Evolutionary conservation across 2,329 filamentous ascomycete genomes (phyloP).

Genomic region (Ophiocordyceps robertsii): DNA sequence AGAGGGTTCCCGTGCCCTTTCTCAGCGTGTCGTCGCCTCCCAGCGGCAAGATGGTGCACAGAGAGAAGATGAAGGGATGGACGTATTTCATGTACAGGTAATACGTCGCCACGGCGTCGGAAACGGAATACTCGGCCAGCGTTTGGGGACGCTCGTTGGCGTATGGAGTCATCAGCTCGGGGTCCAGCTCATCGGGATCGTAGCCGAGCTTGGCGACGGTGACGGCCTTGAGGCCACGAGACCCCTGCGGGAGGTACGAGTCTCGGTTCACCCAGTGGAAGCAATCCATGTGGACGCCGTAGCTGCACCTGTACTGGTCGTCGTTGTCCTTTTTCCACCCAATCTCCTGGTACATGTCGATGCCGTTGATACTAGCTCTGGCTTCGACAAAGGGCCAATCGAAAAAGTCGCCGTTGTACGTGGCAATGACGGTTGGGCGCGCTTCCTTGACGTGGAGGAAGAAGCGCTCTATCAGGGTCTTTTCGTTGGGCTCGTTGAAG

Average conservation of each 20-base stretch:
- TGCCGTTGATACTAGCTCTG: conserved; percentile 81
- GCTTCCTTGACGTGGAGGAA: conserved; percentile 94
- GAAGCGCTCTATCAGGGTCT: conserved; percentile 75
- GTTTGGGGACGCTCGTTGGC: conserved; percentile 85
- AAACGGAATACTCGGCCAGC: conserved; percentile 94
- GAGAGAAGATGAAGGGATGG: conserved; percentile 98
- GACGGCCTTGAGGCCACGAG: conserved; percentile 91
- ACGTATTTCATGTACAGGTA: conserved; percentile 99
- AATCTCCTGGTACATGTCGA: conserved; percentile 99
- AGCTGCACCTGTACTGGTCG: conserved; percentile 90
- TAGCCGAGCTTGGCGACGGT: conserved; percentile 97
- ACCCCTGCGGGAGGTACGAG: conserved; percentile 93
- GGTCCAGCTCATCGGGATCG: conserved; percentile 94
- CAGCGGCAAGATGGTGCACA: conserved; percentile 91
- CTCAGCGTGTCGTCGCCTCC: conserved; percentile 84
- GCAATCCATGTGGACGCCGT: conserved; percentile 97
- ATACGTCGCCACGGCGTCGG: conserved; percentile 96
- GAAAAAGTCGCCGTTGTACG: conserved; percentile 99
- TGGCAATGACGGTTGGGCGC: conserved; percentile 89
- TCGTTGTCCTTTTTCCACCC: conserved; percentile 92
- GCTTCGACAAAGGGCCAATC: conserved; percentile 99
- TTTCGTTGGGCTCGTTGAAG: conserved; percentile 95
- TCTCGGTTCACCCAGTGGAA: conserved; percentile 99
- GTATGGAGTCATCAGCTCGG: conserved; percentile 91
- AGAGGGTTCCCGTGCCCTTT: conserved; percentile 96